Evolutionary conservation across 2,329 filamentous ascomycete species (phyloP).

Genomic region (Epicoccum nigrum): DNA sequence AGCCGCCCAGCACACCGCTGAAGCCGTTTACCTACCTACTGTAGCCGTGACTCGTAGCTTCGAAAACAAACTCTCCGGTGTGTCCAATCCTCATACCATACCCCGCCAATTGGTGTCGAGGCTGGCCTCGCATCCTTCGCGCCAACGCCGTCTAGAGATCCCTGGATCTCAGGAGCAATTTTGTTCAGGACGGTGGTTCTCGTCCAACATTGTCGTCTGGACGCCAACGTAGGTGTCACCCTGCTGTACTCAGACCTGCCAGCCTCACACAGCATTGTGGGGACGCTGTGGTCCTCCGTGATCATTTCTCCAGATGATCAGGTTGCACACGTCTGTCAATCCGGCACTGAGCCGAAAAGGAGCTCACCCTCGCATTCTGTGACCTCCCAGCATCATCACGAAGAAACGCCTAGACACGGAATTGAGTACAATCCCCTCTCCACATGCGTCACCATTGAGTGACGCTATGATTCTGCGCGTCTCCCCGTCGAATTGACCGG

Average conservation of each 20-base stretch:
- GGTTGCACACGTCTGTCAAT: slow-evolving; percentile 23
- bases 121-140: neutral
- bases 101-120: slow-evolving; percentile 3
- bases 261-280: slow-evolving; percentile 9
- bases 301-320: slow-evolving; percentile 12
- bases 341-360: slow-evolving; percentile 24
- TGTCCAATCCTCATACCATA: slow-evolving; percentile 9
- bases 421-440: slow-evolving; percentile 7
- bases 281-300: slow-evolving; percentile 14
- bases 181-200: slow-evolving; percentile 4
- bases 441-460: slow-evolving; percentile 21
- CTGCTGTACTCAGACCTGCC: slow-evolving; percentile 1
- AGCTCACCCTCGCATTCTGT: slow-evolving; percentile 16
- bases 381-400: slow-evolving; percentile 15
- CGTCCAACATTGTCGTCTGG: neutral
- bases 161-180: neutral
- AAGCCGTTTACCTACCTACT: slow-evolving; percentile 8
- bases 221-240: neutral
- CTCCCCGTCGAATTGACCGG: slow-evolving; percentile 1
- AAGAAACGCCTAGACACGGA: slow-evolving; percentile 9
- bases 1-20: slow-evolving; percentile 17
- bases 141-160: slow-evolving; percentile 5
- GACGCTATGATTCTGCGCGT: slow-evolving; percentile 4
- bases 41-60: slow-evolving; percentile 5
- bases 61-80: slow-evolving; percentile 1